Evolutionary conservation across 495 filamentous ascomycete species (phyloP).

Genomic region (Penicillium canescens): DNA sequence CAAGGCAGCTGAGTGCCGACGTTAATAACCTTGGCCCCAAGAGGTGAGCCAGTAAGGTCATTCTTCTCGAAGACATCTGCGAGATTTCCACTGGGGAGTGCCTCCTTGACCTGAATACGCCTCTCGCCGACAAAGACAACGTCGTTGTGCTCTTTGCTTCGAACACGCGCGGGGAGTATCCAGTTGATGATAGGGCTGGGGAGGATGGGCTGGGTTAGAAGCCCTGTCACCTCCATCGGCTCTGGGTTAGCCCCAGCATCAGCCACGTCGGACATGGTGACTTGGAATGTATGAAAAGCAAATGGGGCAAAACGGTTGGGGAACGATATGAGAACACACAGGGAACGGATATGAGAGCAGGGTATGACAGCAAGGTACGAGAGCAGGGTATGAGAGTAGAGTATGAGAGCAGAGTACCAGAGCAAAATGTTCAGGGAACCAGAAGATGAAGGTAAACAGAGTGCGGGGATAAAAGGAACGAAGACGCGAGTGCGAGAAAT

Average conservation of each 20-base stretch:
- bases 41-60: slow-evolving; percentile 67
- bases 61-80: slow-evolving; percentile 68
- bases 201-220: slow-evolving; percentile 76
- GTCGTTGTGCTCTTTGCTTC: slow-evolving; percentile 71
- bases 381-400: too few relatives aligned
- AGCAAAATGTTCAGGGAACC: too few relatives aligned
- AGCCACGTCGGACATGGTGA: background rate
- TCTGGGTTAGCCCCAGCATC: background rate
- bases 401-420: too few relatives aligned
- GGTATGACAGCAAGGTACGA: too few relatives aligned
- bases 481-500: too few relatives aligned
- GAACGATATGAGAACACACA: too few relatives aligned
- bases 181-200: slow-evolving; percentile 73
- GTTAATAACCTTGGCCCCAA: slow-evolving; percentile 46
- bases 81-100: slow-evolving; percentile 59
- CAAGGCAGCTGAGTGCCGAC: slow-evolving; percentile 31
- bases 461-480: too few relatives aligned
- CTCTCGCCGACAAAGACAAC: slow-evolving; percentile 85
- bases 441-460: too few relatives aligned
- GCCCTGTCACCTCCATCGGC: slow-evolving; percentile 40
- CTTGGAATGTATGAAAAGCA: background rate
- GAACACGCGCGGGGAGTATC: slow-evolving; percentile 77
- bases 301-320: slow-evolving; percentile 24
- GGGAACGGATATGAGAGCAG: too few relatives aligned
- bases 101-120: slow-evolving; percentile 62